Evolutionary conservation across 23 red algal genomes (phyloP).

Genomic region (Pyropia haitanensis): DNA sequence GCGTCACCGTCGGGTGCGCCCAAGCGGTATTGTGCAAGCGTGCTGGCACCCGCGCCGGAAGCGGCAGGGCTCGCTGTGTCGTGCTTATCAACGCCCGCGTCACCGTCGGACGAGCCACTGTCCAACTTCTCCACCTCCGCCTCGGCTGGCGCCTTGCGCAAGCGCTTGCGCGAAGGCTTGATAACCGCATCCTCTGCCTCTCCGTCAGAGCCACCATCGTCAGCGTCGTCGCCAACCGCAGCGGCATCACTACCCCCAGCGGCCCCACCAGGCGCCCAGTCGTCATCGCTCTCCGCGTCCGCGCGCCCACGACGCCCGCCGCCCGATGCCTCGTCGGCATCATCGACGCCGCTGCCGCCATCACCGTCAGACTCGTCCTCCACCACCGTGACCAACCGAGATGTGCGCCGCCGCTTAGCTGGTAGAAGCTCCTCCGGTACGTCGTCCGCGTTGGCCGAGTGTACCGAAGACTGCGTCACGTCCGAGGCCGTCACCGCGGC

Average conservation of each 20-base stretch:
- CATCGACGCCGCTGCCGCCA: too few species aligned
- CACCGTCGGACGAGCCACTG: neutral
- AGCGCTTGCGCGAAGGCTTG: neutral
- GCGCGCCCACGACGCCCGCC: too few species aligned
- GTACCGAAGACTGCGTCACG: too few species aligned
- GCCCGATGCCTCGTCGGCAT: too few species aligned
- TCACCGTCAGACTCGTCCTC: too few species aligned
- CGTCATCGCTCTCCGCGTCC: too few species aligned
- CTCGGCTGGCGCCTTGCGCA: neutral
- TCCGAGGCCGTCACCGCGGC: too few species aligned
- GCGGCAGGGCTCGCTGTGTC: neutral
- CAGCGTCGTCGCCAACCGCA: conserved; percentile 8
- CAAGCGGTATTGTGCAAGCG: neutral
- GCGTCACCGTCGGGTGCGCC: neutral
- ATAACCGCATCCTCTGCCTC: neutral
- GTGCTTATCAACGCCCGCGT: neutral
- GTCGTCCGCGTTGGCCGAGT: too few species aligned
- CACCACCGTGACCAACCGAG: too few species aligned
- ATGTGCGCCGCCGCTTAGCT: too few species aligned
- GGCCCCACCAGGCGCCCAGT: too few species aligned
- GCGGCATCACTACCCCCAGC: neutral
- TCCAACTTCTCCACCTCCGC: conserved; percentile 1
- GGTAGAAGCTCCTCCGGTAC: too few species aligned
- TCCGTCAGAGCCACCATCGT: conserved; percentile 6
- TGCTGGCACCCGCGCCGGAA: neutral